phyloP scores from a whole-genome alignment of 1,284 basidiomycete species.

The Pascua guehoae region DNA sequence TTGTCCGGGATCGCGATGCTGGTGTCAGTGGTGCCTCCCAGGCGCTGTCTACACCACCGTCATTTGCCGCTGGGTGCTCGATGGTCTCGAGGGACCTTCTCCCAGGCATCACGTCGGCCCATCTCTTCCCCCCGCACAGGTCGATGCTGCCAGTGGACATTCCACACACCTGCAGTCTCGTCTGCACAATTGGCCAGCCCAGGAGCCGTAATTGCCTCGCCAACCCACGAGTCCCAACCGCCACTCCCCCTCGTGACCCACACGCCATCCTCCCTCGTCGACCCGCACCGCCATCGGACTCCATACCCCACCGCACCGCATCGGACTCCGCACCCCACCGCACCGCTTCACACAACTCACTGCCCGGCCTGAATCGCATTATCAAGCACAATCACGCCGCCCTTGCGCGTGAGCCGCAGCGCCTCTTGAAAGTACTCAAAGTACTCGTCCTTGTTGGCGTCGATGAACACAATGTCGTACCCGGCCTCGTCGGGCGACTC shows the following conservation, averaged over 20 bases:
- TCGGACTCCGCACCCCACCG: background rate
- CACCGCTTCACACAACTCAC: conserved; percentile 19
- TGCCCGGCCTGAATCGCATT: conserved; percentile 37
- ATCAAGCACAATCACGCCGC: conserved; percentile 39
- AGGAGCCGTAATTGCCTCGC: no score
- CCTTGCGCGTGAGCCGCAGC: conserved; percentile 33
- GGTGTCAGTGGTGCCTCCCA: background rate
- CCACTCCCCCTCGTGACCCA: no score
- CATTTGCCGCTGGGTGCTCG: background rate
- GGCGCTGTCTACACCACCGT: background rate
- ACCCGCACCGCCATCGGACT: no score
- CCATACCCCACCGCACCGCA: no score
- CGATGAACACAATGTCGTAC: conserved; percentile 44
- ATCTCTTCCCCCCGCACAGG: no score
- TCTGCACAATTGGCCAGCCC: no score
- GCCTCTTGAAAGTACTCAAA: conserved; percentile 36
- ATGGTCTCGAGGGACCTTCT: no score
- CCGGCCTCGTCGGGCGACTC: conserved; percentile 17
- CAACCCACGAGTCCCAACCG: no score
- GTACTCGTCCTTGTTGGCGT: conserved; percentile 40
- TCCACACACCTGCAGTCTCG: no score
- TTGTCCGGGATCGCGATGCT: conserved; percentile 17
- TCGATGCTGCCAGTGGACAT: no score
- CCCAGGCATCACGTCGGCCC: no score
- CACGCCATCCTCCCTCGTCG: no score